Evolutionary conservation across 2,329 filamentous ascomycete genomes (phyloP), one percentile per base, ranked within the genome.

Genomic region (Pyrenophora seminiperda): DNA sequence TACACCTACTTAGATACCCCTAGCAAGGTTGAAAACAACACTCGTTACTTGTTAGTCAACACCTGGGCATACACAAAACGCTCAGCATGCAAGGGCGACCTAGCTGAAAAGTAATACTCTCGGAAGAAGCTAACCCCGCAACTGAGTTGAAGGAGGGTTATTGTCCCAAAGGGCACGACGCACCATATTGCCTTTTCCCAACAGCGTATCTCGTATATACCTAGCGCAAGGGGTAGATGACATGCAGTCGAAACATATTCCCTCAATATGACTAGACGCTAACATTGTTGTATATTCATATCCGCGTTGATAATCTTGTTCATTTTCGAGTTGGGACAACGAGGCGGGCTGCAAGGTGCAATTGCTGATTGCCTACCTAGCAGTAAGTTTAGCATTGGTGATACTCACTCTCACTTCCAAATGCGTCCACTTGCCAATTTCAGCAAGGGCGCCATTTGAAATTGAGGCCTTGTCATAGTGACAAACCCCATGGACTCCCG

Each of bases 141-240:
- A 27, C 24, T 27, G 13, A 10, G 6, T 27, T 10, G 4, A 27
- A 11, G 24, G 24, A 9, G 20, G 20, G 20, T 19, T 27, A n/a
- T 39, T 15, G n/a, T 15, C 40, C 18, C 22, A 36, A 33, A 37
- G 17, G 22, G 29, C 41, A 40, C 30, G 41, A 46, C n/a, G 47
- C 17, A 29, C 22, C 22, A 29, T 27, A 47, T 46, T 34, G 29
- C 30, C 36, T 40, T 41, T 50, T 30, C 22, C 31, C 18, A 50
- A 29, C 42, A 41, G 36, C 30, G 22, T 17, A 31, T 24, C 18
- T 20, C 13, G 29, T 17, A 37, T 47, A 13, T 31, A 14, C 13
- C 24, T 50, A 47, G 42, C 42, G 47, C 13, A 50, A 50, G 47
- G 47, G 47, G 47, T 41, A 36, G 37, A 42, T 31, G 13, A 27